phyloP scores from a whole-genome alignment of 2,329 filamentous ascomycete species.

The Albophoma yamanashiensis region DNA sequence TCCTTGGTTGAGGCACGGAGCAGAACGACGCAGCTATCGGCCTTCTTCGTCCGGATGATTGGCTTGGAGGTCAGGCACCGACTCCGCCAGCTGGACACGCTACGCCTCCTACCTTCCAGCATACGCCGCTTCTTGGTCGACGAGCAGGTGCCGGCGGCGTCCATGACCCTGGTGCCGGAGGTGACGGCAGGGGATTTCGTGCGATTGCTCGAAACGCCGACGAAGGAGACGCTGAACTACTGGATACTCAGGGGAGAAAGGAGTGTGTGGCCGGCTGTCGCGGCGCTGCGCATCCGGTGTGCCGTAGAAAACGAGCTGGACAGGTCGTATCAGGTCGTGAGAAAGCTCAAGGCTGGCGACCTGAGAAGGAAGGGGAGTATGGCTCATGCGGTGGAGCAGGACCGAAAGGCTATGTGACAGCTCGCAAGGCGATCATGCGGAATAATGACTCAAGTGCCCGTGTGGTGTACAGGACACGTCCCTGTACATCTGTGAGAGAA shows the following conservation, averaged over 20 bases:
- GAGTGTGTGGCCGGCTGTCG: slow-evolving; percentile 84
- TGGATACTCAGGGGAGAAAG: slow-evolving; percentile 81
- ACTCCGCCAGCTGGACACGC: slow-evolving; percentile 66
- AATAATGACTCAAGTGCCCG: neutral
- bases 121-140: slow-evolving; percentile 72
- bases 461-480: neutral
- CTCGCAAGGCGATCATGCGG: neutral
- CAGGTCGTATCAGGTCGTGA: slow-evolving; percentile 68
- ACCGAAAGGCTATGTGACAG: neutral
- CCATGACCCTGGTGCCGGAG: slow-evolving; percentile 73
- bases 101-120: slow-evolving; percentile 59
- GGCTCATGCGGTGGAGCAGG: slow-evolving; percentile 12
- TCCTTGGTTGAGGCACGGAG: slow-evolving; percentile 48
- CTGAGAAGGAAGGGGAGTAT: slow-evolving; percentile 35
- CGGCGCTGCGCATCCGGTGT: slow-evolving; percentile 70
- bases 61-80: slow-evolving; percentile 72
- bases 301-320: slow-evolving; percentile 84
- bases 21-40: slow-evolving; percentile 45
- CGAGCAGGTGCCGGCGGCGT: slow-evolving; percentile 68
- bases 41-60: slow-evolving; percentile 55
- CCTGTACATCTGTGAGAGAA: neutral
- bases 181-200: slow-evolving; percentile 63
- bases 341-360: slow-evolving; percentile 47
- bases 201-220: slow-evolving; percentile 73
- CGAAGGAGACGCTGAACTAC: slow-evolving; percentile 61